A percentile compares a stretch with the other conserved stretches of the same genome.
phyloP scores from a whole-genome alignment of 495 filamentous ascomycete species.

The Xylaria castorea region DNA sequence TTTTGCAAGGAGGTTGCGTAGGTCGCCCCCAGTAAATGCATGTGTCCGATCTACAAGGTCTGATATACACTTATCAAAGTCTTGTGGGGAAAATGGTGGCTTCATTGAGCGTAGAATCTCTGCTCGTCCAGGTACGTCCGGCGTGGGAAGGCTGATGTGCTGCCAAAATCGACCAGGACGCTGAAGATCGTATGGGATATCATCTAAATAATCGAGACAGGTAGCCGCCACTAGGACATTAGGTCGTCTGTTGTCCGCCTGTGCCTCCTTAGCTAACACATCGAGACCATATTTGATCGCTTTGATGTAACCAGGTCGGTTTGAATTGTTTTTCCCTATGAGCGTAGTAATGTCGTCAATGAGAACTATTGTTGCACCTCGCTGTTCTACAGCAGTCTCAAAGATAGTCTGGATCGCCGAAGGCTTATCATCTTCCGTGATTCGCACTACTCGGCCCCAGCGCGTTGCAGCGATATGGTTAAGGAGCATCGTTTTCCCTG shows the following conservation, averaged over 20 bases:
- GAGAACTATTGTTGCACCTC: slow-evolving; percentile 78
- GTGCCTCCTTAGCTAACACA: slow-evolving; percentile 46
- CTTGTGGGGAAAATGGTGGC: slow-evolving; percentile 44
- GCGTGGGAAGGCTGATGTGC: slow-evolving; percentile 82
- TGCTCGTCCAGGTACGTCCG: slow-evolving; percentile 71
- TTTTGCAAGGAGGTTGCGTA: slow-evolving; percentile 50
- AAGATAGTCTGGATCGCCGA: slow-evolving; percentile 72
- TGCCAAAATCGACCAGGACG: slow-evolving; percentile 68
- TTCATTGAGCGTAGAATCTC: slow-evolving; percentile 71
- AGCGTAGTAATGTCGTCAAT: slow-evolving; percentile 83
- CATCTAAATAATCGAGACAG: slow-evolving; percentile 72
- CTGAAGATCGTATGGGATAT: slow-evolving; percentile 77
- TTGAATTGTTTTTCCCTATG: slow-evolving; percentile 67
- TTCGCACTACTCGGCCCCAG: slow-evolving; percentile 70
- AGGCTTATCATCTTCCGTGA: slow-evolving; percentile 63
- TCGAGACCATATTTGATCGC: slow-evolving; percentile 61
- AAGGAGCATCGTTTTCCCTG: slow-evolving; percentile 78
- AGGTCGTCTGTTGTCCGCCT: slow-evolving; percentile 44
- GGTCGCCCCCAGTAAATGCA: slow-evolving; percentile 59
- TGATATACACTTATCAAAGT: slow-evolving; percentile 47
- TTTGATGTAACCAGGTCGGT: slow-evolving; percentile 55
- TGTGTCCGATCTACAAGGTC: slow-evolving; percentile 59
- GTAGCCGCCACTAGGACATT: slow-evolving; percentile 72
- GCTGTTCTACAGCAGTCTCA: slow-evolving; percentile 68
- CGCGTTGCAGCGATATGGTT: slow-evolving; percentile 67